Evolutionary conservation across 208 protist species (phyloP), one percentile per base, ranked within the genome.

Genomic region (Borovskyia barvae): DNA sequence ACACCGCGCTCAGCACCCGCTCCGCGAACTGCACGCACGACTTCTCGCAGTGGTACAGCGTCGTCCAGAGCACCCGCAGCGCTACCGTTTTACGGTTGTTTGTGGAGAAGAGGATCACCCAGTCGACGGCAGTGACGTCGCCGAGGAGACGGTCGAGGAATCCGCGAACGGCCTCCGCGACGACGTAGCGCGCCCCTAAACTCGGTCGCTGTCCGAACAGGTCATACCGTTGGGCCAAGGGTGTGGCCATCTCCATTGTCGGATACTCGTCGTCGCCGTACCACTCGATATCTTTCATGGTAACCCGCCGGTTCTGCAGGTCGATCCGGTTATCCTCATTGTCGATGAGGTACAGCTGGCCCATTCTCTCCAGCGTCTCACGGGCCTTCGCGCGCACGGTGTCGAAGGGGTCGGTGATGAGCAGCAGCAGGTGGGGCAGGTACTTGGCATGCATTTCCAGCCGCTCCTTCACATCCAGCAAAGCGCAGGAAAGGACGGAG

Each of bases 261-360:
- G 86, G 84, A 57, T 96, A 93, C 37, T 90, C 85, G 42, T 94
- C 90, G 61, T 96, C 90, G 15, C 70, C 90, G 71, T 96, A 96
- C 90, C 90, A 96, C 36, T 92, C 84, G 72, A 96, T 92, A 66
- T 96, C 90, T 50, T 94, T 96, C 77, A 94, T 83, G 14, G 87
- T 90, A 9, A 96, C 57, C 15, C 82, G 83, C 46, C 90, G 74
- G 15, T 74, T 86, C 15, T 73, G 69, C 50, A 96, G 53, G 61
- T 96, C 81, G 32, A 92, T 90, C 0, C 81, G 72, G 46, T 96
- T 94, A 51, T 96, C 90, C 55, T 93, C 87, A 61, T 96, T 93
- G 61, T 96, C 90, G 22, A 94, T 39, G 52, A 91, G 24, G 65
- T 87, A 94, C 9, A 92, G 65, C 55, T 84, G 87, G 0, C 86